Conservation (phyloP, 805 yeast species). For the Starmera caribaea region DNA sequence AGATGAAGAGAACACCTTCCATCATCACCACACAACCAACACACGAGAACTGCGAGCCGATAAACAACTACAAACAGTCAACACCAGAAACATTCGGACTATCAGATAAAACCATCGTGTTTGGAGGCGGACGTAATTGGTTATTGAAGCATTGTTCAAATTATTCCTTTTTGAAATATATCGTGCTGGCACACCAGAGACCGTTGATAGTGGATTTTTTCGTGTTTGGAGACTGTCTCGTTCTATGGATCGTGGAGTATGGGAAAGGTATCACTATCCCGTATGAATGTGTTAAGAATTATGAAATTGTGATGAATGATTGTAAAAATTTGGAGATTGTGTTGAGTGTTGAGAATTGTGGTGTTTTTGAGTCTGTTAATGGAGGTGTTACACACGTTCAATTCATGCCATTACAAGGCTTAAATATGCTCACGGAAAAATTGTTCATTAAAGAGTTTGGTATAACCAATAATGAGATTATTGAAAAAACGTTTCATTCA, state of each 20-base stretch:
- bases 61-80: constrained; percentile 7
- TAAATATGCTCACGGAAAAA: no score
- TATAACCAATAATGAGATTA: no score
- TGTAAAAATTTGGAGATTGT: no score
- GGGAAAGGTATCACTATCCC: constrained; percentile 28
- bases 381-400: no score
- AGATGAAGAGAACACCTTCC: neutral
- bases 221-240: constrained; percentile 24
- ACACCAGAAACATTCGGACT: constrained; percentile 12
- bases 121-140: constrained; percentile 33
- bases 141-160: constrained; percentile 7
- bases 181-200: constrained; percentile 7
- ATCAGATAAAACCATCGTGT: constrained; percentile 22
- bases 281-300: constrained; percentile 20
- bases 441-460: no score
- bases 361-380: no score
- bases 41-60: constrained; percentile 23
- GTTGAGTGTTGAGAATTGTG: no score
- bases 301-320: no score
- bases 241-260: constrained; percentile 28
- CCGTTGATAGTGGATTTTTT: constrained; percentile 23
- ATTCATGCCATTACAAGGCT: no score
- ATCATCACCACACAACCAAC: constrained; percentile 21
- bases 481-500: no score
- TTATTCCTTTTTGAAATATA: constrained; percentile 4